Evolutionary conservation across 257 asterid genomes (phyloP).

Genomic region (Eustoma russellianum): DNA sequence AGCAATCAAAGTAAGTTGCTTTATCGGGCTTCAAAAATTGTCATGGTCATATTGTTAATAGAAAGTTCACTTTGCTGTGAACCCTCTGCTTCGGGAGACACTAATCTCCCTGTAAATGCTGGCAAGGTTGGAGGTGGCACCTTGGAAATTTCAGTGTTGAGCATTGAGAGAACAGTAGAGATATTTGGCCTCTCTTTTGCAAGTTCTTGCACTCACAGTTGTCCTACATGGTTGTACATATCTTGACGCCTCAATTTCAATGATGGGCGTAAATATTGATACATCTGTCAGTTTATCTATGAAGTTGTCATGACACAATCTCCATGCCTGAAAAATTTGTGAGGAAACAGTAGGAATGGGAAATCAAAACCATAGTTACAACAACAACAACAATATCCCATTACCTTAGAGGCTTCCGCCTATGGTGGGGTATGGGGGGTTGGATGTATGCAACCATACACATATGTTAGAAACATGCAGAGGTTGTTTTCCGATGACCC

Average conservation of each 20-base stretch:
- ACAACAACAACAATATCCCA: too few species aligned
- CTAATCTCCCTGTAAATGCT: constrained; percentile 19
- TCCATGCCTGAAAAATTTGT: constrained; percentile 37
- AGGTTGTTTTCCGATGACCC: too few species aligned
- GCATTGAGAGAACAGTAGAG: constrained; percentile 40
- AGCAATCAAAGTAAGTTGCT: not conserved
- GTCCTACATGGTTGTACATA: constrained; percentile 50
- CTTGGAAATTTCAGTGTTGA: constrained; percentile 33
- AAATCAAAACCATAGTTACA: too few species aligned
- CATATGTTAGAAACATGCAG: too few species aligned
- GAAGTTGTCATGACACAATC: constrained; percentile 36
- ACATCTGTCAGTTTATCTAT: constrained; percentile 23
- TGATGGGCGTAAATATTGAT: constrained; percentile 16
- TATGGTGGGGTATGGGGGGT: too few species aligned
- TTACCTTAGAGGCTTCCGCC: too few species aligned
- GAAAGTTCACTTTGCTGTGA: constrained; percentile 28
- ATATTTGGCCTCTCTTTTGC: constrained; percentile 47
- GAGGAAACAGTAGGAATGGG: too few species aligned
- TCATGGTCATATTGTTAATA: constrained; percentile 21
- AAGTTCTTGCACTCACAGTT: constrained; percentile 60
- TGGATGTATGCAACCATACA: too few species aligned
- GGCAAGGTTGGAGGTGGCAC: constrained; percentile 40
- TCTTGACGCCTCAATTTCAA: constrained; percentile 27
- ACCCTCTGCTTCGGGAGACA: constrained; percentile 18
- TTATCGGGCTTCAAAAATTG: constrained; percentile 37